Base-by-base conservation (phyloP, 805 yeast species). In the Starmerella bombi region DNA sequence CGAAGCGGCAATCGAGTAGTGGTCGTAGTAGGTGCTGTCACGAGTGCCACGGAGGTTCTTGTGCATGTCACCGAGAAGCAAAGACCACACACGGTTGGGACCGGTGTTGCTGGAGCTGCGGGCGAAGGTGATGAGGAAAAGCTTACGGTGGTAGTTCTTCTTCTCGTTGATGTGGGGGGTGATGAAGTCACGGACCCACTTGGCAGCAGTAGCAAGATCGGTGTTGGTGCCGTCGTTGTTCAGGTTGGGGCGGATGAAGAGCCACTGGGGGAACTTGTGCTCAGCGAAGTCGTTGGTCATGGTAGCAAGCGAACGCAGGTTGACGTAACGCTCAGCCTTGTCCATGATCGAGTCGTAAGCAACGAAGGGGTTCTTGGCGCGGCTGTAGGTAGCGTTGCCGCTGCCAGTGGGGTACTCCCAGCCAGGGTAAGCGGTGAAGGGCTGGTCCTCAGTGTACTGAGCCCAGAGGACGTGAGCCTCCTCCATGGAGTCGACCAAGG, bases 181-280 rank as follows among this genome's bases (percentile, higher is more conserved):
- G 41, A 71, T 51, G 62, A 69, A 69, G 41, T 56, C 45, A 41
- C 62, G 62, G 30, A 69, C 50, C 75, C 75, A 71, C 38, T 49
- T 43, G 30, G 70, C 70, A 18, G 74, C 66, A 37, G 63, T 60
- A 40, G 60, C 62, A 40, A 71, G 63, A 49, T 62, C 67, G 32
- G 69, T 49, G 56, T 67, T 72, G 46, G 71, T 71, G 34, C 73
- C 75, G 53, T 71, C 74, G 57, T 69, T 61, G 43, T 70, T 58
- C 69, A 69, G 65, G 59, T 70, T 70, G 42, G 75, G 75, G 32
- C 74, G 70, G 54, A 71, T 63, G 60, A 70, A 62, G 46, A 61
- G 48, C 69, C 70, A 71, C 61, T 71, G 75, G 34, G 75, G 74
- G 48, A 70, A 59, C 37, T 56, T 50, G 47, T 66, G 52, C 50